Evolutionary conservation across 1,284 basidiomycete species (phyloP).

Genomic region (Sanghuangporus sanghuang): DNA sequence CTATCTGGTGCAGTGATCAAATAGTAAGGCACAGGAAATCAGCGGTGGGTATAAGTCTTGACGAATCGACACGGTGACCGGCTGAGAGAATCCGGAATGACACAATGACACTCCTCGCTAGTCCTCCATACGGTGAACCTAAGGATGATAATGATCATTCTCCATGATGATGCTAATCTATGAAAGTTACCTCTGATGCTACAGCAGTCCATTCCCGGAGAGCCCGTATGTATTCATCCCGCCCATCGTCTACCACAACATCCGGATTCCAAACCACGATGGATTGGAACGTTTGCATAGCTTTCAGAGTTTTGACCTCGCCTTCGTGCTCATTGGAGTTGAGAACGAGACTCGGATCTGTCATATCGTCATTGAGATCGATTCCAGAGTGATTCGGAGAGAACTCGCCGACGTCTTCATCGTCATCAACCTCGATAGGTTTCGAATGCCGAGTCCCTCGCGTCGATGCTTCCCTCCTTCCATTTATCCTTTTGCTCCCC

Average conservation of each 20-base stretch:
- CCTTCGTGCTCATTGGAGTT: slow-evolving; percentile 21
- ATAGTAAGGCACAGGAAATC: not conserved
- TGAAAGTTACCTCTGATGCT: slow-evolving; percentile 42
- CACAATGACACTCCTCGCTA: not conserved
- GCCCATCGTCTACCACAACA: slow-evolving; percentile 55
- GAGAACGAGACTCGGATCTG: slow-evolving; percentile 18
- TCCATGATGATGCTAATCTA: not conserved
- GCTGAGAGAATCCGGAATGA: not conserved
- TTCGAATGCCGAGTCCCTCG: slow-evolving; percentile 17
- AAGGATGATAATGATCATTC: not conserved
- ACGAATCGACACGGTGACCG: not conserved
- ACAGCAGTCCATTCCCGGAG: slow-evolving; percentile 62
- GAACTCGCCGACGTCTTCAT: slow-evolving; percentile 15
- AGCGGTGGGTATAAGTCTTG: not conserved
- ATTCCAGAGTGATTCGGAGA: slow-evolving; percentile 4
- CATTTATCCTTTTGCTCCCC: not conserved
- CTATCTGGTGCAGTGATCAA: not conserved
- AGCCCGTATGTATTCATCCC: slow-evolving; percentile 63
- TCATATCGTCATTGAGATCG: slow-evolving; percentile 24
- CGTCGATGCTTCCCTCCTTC: slow-evolving; percentile 21
- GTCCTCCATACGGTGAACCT: slow-evolving; percentile 11
- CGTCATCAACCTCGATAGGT: slow-evolving; percentile 22
- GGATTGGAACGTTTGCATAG: slow-evolving; percentile 50
- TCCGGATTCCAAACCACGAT: slow-evolving; percentile 73
- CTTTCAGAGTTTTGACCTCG: slow-evolving; percentile 34